phyloP scores from a whole-genome alignment of 2,329 filamentous ascomycete genomes.

The Aspergillus melleus region DNA sequence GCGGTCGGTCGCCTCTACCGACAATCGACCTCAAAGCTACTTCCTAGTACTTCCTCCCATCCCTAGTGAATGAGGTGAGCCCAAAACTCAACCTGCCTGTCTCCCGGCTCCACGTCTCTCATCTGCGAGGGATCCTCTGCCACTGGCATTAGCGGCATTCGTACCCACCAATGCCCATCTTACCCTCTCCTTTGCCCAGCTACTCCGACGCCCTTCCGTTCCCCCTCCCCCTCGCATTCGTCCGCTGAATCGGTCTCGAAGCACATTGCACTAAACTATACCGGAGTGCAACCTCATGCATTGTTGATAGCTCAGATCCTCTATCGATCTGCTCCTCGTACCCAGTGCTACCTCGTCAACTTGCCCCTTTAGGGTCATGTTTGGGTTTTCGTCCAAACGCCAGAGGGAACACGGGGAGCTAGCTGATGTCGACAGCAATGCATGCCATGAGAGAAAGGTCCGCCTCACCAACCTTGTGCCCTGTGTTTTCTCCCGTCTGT shows the following conservation, averaged over 20 bases:
- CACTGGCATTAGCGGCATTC: background rate
- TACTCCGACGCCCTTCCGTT: no score
- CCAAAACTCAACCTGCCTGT: background rate
- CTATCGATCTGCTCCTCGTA: background rate
- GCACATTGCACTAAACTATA: background rate
- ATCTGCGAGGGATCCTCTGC: no score
- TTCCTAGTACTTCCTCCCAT: no score
- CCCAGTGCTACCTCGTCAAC: background rate
- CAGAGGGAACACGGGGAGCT: slow-evolving; percentile 52
- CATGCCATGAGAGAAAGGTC: slow-evolving; percentile 29
- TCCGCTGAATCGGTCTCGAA: background rate
- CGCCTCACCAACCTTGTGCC: background rate
- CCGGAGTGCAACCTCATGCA: background rate
- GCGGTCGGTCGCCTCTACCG: background rate
- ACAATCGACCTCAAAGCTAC: background rate
- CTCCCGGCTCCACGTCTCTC: background rate
- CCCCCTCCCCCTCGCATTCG: background rate
- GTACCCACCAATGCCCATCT: background rate
- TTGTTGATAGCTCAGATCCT: background rate
- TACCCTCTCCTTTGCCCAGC: no score
- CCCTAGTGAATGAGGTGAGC: no score
- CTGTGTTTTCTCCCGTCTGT: background rate
- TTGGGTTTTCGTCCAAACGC: slow-evolving; percentile 25
- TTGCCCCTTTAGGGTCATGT: slow-evolving; percentile 19
- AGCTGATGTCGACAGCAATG: slow-evolving; percentile 60